phyloP scores from a whole-genome alignment of 768 basidiomycete genomes.

The Suillus hirtellus region DNA sequence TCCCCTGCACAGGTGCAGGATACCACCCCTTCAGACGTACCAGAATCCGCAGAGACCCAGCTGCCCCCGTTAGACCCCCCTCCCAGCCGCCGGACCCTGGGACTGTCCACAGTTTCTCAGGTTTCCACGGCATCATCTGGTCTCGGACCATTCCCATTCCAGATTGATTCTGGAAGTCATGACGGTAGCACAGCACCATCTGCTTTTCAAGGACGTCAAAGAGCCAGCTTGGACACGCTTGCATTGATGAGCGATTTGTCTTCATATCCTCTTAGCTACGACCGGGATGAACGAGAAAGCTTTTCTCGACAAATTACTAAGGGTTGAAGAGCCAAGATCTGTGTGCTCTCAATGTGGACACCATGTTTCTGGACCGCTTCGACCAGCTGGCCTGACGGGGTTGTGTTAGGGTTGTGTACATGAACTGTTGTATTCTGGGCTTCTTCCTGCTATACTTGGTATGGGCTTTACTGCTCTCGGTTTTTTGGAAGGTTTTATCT shows the following conservation, averaged over 20 bases:
- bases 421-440: slow-evolving; percentile 27
- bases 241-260: slow-evolving; percentile 81
- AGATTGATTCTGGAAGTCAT: slow-evolving; percentile 64
- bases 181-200: slow-evolving; percentile 38
- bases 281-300: slow-evolving; percentile 38
- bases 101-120: slow-evolving; percentile 76
- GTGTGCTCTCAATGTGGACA: slow-evolving; percentile 6
- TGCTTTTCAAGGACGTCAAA: slow-evolving; percentile 48
- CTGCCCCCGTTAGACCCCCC: slow-evolving; percentile 41
- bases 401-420: slow-evolving; percentile 24
- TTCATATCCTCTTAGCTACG: slow-evolving; percentile 81
- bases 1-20: background rate
- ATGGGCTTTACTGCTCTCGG: slow-evolving; percentile 14
- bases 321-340: slow-evolving; percentile 16
- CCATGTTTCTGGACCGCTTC: slow-evolving; percentile 14
- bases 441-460: slow-evolving; percentile 17
- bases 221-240: slow-evolving; percentile 84
- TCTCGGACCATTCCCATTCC: slow-evolving; percentile 85
- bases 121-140: slow-evolving; percentile 77
- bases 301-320: slow-evolving; percentile 27
- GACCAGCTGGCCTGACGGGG: slow-evolving; percentile 31
- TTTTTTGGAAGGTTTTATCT: slow-evolving; percentile 1
- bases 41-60: slow-evolving; percentile 36
- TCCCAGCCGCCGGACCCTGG: slow-evolving; percentile 61
- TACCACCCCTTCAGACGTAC: slow-evolving; percentile 15